These are phyloP conservation scores for Microsporum canis DNA, from an alignment of 2,329 filamentous ascomycete genomes.

Conservation along the genomic window DNA sequence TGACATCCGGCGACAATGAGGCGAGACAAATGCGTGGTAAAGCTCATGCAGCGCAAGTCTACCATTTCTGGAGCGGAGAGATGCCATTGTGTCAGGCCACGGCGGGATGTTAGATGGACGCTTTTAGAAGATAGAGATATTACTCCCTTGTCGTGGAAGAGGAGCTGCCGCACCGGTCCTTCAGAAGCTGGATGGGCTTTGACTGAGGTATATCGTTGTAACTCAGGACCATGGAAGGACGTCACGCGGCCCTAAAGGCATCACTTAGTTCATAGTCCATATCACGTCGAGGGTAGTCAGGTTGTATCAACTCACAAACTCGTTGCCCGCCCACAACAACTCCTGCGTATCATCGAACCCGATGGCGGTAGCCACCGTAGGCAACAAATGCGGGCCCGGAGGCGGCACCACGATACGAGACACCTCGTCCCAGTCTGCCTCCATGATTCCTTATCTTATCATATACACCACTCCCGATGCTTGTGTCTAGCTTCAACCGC, in stretches of 20 bases:
- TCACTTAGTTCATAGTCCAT: not conserved
- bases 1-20: slow-evolving; percentile 83
- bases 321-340: slow-evolving; percentile 84
- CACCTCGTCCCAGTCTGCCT: slow-evolving; percentile 51
- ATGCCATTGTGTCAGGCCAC: slow-evolving; percentile 81
- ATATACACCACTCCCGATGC: too few relatives aligned
- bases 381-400: slow-evolving; percentile 57
- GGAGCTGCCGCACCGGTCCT: slow-evolving; percentile 72
- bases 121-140: slow-evolving; percentile 72
- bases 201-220: slow-evolving; percentile 84
- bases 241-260: slow-evolving; percentile 62
- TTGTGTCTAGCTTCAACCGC: not conserved
- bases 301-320: slow-evolving; percentile 53
- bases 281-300: not conserved
- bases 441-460: slow-evolving; percentile 25
- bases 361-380: slow-evolving; percentile 64
- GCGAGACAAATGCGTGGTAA: slow-evolving; percentile 74
- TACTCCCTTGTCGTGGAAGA: slow-evolving; percentile 84
- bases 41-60: slow-evolving; percentile 88
- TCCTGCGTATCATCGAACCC: slow-evolving; percentile 85
- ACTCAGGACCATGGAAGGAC: slow-evolving; percentile 75
- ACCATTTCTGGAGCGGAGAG: slow-evolving; percentile 67
- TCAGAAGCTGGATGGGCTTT: slow-evolving; percentile 63
- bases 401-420: slow-evolving; percentile 71
- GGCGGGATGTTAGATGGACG: slow-evolving; percentile 76